Evolutionary conservation across 305 asterid genomes (phyloP).

Genomic region (Caryopteris hybrid): DNA sequence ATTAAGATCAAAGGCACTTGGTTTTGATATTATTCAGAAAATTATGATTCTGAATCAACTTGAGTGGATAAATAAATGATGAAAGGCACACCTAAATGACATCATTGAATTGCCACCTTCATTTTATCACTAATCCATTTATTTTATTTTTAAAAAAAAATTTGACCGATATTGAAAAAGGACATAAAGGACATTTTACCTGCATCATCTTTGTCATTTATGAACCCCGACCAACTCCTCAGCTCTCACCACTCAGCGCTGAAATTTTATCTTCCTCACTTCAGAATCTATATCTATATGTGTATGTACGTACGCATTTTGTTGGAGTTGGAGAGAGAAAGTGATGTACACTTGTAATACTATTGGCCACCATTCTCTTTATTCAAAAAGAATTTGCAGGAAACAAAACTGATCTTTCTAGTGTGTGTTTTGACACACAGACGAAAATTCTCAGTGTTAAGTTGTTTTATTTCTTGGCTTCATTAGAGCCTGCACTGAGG

Average conservation of each 20-base stretch:
- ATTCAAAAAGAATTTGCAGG: constrained; percentile 7
- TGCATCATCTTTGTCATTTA: neutral
- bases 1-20: constrained; percentile 13
- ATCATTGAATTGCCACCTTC: constrained; percentile 18
- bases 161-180: no score
- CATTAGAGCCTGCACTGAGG: no score
- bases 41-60: constrained; percentile 17
- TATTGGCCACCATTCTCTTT: neutral
- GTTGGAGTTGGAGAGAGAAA: neutral
- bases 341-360: neutral
- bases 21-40: neutral
- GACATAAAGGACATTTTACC: neutral
- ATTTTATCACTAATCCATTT: neutral
- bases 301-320: neutral
- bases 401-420: neutral
- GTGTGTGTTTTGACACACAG: neutral
- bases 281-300: neutral
- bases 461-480: constrained; percentile 39
- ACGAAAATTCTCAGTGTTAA: constrained; percentile 11
- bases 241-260: no score
- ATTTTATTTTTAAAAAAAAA: no score
- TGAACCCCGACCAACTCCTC: neutral
- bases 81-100: constrained; percentile 17
- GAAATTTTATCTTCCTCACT: neutral
- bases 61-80: constrained; percentile 19